These are phyloP conservation scores for Streptanthus diversifolius DNA, from an alignment of 345 rosid species.

Conservation along the genomic window DNA sequence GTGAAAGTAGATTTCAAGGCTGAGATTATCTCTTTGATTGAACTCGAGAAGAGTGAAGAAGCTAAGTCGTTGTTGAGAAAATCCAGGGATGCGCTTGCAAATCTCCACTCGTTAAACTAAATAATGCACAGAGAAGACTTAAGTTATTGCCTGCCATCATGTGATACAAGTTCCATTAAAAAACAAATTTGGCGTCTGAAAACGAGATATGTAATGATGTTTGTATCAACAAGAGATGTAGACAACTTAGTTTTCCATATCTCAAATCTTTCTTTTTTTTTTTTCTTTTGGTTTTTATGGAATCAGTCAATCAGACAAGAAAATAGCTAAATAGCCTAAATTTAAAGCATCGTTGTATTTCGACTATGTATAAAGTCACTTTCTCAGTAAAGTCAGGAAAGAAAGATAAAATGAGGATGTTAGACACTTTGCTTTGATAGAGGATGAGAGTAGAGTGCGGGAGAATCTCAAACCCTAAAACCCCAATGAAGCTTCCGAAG, in stretches of 20 bases:
- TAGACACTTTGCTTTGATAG: too few relatives aligned
- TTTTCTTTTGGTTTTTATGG: background rate
- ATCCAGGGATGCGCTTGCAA: conserved; percentile 54
- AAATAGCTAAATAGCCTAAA: background rate
- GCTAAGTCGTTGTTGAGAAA: conserved; percentile 65
- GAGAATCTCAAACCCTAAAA: too few relatives aligned
- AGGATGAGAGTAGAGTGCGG: too few relatives aligned
- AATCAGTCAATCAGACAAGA: background rate
- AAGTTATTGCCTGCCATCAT: background rate
- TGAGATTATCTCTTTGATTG: conserved; percentile 54
- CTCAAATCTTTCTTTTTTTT: background rate
- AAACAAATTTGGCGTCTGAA: background rate
- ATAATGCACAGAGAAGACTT: background rate
- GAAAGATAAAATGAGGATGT: too few relatives aligned
- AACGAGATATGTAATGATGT: background rate
- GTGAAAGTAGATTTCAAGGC: conserved; percentile 41
- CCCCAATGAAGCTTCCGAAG: too few relatives aligned
- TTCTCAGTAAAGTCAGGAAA: too few relatives aligned
- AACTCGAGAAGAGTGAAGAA: conserved; percentile 71
- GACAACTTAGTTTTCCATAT: background rate
- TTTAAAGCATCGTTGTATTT: background rate
- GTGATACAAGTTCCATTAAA: conserved; percentile 3
- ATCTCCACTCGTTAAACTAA: conserved; percentile 16
- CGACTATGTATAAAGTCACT: too few relatives aligned
- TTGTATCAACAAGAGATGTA: background rate